Evolutionary conservation across 2,329 filamentous ascomycete species (phyloP), one percentile per base, ranked within the genome.

Genomic region (Pseudocercospora vitis): DNA sequence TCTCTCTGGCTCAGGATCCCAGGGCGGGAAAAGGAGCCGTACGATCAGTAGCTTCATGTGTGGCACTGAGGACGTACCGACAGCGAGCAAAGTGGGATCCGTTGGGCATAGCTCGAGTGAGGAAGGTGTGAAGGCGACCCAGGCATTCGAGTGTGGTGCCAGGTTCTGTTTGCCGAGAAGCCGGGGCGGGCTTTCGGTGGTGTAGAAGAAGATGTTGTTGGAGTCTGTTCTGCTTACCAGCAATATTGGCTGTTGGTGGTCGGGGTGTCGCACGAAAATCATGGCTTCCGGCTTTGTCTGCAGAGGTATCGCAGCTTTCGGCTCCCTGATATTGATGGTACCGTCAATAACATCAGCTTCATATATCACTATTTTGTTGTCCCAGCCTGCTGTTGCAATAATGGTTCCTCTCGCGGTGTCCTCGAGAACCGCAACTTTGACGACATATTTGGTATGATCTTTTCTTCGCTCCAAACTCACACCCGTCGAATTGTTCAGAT

Each of bases 31-130:
- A 9, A 85, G 68, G 7, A 85, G 71, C 7, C 78, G 78, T 39
- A 82, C 78, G 31, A 86, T 74, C 23, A 86, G 74, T 3, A 86
- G 68, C 61, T 84, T 85, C 79, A 86, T 81, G 58, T 83, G 77
- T 2, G 83, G 83, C 1, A 82, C 73, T 1, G 80, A 76, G 2
- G 80, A 83, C 0, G 83, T 84, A 8, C 81, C 82, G 5, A 86
- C 74, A 1, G 83, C 83, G 1, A 84, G 59, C 1, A 86, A 64
- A 3, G 73, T 73, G 1, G 78, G 70, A 60, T 85, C 79, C 2
- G 71, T 74, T 0, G 83, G 83, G 53, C 74, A 81, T 1, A 81
- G 64, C 7, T 80, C 77, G 16, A 86, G 71, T 39, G 78, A 77
- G 5, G 80, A 79, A 0, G 83, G 82, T 0, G 81, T 83, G 64